A percentile compares a stretch with the other conserved stretches of the same genome.
Evolutionary conservation across 2,329 filamentous ascomycete genomes (phyloP).

Genomic region (Monosporascus ibericus): DNA sequence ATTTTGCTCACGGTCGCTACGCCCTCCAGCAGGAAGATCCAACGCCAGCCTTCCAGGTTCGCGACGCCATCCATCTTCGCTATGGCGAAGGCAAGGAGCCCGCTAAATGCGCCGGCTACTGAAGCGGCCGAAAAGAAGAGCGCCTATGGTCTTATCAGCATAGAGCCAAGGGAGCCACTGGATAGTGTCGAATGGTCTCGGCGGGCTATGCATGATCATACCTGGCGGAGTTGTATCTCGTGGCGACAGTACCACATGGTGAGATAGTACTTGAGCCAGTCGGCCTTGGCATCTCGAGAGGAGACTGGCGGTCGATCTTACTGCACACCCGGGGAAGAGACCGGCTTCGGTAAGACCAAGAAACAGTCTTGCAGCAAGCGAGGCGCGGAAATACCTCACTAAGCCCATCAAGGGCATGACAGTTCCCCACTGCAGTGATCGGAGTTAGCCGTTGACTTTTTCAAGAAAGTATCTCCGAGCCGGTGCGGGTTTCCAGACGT

Average conservation of each 20-base stretch:
- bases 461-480: slow-evolving; percentile 10
- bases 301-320: slow-evolving; percentile 7
- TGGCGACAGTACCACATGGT: slow-evolving; percentile 56
- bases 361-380: slow-evolving; percentile 47
- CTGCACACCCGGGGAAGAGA: slow-evolving; percentile 27
- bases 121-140: slow-evolving; percentile 81
- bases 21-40: slow-evolving; percentile 66
- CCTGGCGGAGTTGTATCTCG: slow-evolving; percentile 45
- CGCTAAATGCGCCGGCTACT: slow-evolving; percentile 71
- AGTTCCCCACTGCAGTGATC: slow-evolving; percentile 15
- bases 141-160: slow-evolving; percentile 31
- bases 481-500: neutral
- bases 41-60: slow-evolving; percentile 54
- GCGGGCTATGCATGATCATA: slow-evolving; percentile 1
- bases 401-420: slow-evolving; percentile 49
- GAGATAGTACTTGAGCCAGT: slow-evolving; percentile 37
- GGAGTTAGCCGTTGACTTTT: slow-evolving; percentile 1
- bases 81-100: slow-evolving; percentile 65
- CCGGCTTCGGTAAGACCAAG: slow-evolving; percentile 26
- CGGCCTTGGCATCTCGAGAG: neutral
- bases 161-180: neutral
- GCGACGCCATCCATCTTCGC: slow-evolving; percentile 62
- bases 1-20: slow-evolving; percentile 50
- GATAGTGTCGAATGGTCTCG: neutral
- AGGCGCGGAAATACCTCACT: slow-evolving; percentile 41